These are phyloP conservation scores for Adansonia digitata DNA, from an alignment of 345 rosid species.

Conservation along the genomic window DNA sequence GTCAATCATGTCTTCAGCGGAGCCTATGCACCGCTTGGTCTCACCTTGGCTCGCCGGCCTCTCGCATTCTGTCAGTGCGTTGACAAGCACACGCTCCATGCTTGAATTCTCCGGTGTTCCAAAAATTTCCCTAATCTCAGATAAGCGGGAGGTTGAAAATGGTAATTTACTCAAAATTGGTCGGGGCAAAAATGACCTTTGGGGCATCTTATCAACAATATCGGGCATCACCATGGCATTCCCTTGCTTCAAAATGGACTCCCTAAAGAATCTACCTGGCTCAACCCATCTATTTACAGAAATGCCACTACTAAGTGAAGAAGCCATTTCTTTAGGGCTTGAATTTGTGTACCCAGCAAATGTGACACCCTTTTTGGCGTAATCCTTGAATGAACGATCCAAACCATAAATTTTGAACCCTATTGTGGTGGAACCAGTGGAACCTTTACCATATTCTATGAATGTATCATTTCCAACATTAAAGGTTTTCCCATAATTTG, in stretches of 20 bases:
- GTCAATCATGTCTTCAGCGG: slow-evolving; percentile 69
- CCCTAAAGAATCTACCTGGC: slow-evolving; percentile 67
- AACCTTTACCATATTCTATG: slow-evolving; percentile 47
- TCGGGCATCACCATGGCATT: slow-evolving; percentile 61
- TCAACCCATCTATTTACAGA: slow-evolving; percentile 40
- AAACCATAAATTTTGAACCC: slow-evolving; percentile 41
- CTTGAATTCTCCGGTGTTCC: slow-evolving; percentile 33
- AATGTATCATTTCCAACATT: slow-evolving; percentile 45
- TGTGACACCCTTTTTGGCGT: slow-evolving; percentile 35
- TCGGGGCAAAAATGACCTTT: slow-evolving; percentile 71
- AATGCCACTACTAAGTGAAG: background rate
- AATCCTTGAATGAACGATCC: slow-evolving; percentile 38
- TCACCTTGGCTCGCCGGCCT: slow-evolving; percentile 55
- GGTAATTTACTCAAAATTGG: slow-evolving; percentile 44
- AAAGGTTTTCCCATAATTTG: slow-evolving; percentile 47
- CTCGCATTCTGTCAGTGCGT: slow-evolving; percentile 61
- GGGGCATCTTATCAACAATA: slow-evolving; percentile 59
- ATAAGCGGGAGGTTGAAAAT: slow-evolving; percentile 32
- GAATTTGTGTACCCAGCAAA: slow-evolving; percentile 40
- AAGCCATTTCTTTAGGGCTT: background rate
- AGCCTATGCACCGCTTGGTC: slow-evolving; percentile 59
- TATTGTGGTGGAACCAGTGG: slow-evolving; percentile 26
- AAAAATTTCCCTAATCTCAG: slow-evolving; percentile 32
- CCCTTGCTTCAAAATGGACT: slow-evolving; percentile 44
- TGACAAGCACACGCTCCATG: slow-evolving; percentile 37